Evolutionary conservation across 768 basidiomycete species (phyloP), one percentile per base, ranked within the genome.

Genomic region (Russula vinacea): DNA sequence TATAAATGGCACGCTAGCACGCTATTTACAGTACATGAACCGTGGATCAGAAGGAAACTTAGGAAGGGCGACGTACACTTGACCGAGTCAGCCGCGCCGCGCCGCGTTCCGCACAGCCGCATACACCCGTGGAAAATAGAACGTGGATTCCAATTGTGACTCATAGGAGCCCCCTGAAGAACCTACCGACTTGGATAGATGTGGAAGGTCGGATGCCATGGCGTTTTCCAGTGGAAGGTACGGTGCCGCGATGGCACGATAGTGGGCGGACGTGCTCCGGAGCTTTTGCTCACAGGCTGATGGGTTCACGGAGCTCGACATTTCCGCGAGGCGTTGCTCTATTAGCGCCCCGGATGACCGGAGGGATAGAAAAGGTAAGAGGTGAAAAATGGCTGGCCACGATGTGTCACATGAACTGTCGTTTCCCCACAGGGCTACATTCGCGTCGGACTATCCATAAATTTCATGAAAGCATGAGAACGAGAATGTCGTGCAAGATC

Each of bases 391-490:
- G 29, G 26, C 24, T 29, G 57, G 58, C 32, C 44, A 33, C 9
- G 9, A 16, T 7, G 2, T 8, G 63, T 60, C 63, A 64, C 44
- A 58, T 64, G 63, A 17, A 4, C 9, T 9, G 33, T 44, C 2
- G 26, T 60, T 64, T 56, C 63, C 63, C 45, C 45, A 64, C 14
- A 60, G 44, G 63, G 63, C 44, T 54, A 64, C 45, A 49, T 59
- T 44, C 42, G 29, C 19, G 26, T 29, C 29, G 24, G 29, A 32
- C 16, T 2, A 5, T 44, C n/a, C 29, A 29, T 29, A 5, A 29
- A 29, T 29, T 29, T 29, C 37, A 33, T 24, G 29, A 35, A 51
- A 22, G 24, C 52, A 37, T 60, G 58, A 40, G 58, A 60, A 60
- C 45, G 24, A 39, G 56, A 51, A 32, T 22, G 51, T 45, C 51